Conservation (phyloP, 306 rosid species). For the Prunus armeniaca region DNA sequence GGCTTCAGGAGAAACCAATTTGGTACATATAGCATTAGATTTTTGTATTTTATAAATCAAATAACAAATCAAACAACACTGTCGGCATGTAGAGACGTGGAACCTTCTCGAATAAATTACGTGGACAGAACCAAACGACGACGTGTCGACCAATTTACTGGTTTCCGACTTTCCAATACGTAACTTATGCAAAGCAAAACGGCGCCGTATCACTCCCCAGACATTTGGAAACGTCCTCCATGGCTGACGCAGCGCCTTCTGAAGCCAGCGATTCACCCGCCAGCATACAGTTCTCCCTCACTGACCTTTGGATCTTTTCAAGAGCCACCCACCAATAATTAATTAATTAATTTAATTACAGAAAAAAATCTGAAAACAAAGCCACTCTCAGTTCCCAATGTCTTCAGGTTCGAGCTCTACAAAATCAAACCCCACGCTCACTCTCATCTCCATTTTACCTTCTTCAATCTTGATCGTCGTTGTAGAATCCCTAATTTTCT, state of each 20-base stretch:
- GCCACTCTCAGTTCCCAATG: background rate
- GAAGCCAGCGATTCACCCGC: background rate
- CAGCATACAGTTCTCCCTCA: background rate
- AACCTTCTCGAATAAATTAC: too few relatives aligned
- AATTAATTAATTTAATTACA: background rate
- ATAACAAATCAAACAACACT: too few relatives aligned
- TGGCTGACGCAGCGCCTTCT: background rate
- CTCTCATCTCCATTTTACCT: background rate
- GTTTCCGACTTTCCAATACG: too few relatives aligned
- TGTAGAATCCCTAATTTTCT: background rate
- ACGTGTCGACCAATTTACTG: too few relatives aligned
- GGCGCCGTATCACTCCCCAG: background rate
- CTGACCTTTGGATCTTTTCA: slow-evolving; percentile 43
- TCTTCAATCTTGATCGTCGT: background rate
- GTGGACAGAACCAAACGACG: too few relatives aligned
- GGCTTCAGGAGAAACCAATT: too few relatives aligned
- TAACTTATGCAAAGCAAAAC: background rate
- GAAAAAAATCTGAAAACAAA: background rate
- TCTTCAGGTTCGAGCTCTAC: slow-evolving; percentile 3
- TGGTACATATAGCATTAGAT: too few relatives aligned
- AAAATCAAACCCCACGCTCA: background rate
- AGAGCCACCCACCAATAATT: slow-evolving; percentile 28
- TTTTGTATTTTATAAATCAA: too few relatives aligned
- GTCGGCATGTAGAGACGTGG: too few relatives aligned
- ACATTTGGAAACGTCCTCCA: background rate